Percentiles rank a stretch among this genome's conserved stretches.
Evolutionary conservation across 352 stramenopile genomes (phyloP).

Genomic region (Phytophthora parvispora): DNA sequence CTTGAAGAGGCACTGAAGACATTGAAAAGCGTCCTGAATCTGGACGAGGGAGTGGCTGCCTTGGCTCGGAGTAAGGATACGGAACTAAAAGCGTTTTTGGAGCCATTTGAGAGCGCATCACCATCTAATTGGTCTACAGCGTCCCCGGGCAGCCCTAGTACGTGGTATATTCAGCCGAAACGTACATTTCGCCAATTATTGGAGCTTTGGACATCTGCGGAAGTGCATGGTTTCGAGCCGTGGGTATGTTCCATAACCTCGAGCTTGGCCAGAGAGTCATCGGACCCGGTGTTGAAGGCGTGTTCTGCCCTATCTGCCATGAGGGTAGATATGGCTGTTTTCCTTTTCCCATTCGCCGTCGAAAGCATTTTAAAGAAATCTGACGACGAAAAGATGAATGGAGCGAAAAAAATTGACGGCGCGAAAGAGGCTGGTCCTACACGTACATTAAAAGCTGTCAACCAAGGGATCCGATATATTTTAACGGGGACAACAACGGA

Average conservation of each 20-base stretch:
- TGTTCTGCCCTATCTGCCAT: constrained; percentile 53
- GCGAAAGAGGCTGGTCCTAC: neutral
- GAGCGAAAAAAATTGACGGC: neutral
- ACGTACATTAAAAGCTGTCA: constrained; percentile 35
- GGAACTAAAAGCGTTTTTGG: constrained; percentile 75
- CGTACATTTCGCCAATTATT: constrained; percentile 26
- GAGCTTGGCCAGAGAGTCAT: constrained; percentile 43
- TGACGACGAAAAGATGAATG: constrained; percentile 2
- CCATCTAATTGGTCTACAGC: constrained; percentile 69
- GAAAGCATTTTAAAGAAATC: constrained; percentile 42
- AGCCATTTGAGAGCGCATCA: constrained; percentile 53
- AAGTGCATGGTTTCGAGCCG: constrained; percentile 48
- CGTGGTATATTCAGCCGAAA: neutral
- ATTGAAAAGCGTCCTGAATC: constrained; percentile 57
- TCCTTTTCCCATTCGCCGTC: constrained; percentile 81
- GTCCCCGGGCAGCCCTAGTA: neutral
- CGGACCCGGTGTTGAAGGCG: constrained; percentile 59
- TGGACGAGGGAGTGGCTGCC: constrained; percentile 45
- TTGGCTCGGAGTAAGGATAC: constrained; percentile 61
- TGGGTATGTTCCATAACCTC: constrained; percentile 73
- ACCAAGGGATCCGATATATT: constrained; percentile 56
- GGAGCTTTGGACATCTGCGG: constrained; percentile 54
- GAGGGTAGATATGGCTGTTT: constrained; percentile 71
- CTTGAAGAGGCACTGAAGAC: constrained; percentile 57
- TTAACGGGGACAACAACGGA: constrained; percentile 26